Evolutionary conservation across 257 asterid genomes (phyloP), one percentile per base, ranked within the genome.

Genomic region (Agastache rugosa): DNA sequence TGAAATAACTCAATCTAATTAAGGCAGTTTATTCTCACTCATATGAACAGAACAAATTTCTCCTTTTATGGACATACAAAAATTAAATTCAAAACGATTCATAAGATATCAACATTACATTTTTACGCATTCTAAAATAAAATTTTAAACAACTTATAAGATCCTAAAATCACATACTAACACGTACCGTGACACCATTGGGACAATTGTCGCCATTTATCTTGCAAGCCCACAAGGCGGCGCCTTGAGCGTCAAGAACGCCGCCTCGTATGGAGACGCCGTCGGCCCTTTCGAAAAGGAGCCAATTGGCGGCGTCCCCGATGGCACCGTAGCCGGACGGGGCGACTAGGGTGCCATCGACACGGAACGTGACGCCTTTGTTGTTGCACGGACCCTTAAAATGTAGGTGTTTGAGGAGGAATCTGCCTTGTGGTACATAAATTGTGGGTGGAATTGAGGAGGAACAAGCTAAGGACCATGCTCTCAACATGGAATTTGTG

Each of bases 191-290:
- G 0, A 78, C 82, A 6, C 96, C 96, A 5, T 6, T 14, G 3
- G 93, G 89, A 25, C 96, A 90, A 22, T 41, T 78, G 9, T 14
- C 63, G 80, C 85, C 76, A 11, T 83, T 70, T 37, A 44, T 71
- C 78, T 90, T 90, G 79, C 95, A 90, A 14, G 80, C 81, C 96
- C 96, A 90, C 72, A 90, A 72, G 62, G 71, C 48, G 9, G 81
- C 54, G 5, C 96, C 96, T 55, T 34, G 91, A n/a, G 81, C 95
- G 34, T 88, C 88, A 17, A 88, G 90, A 5, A 51, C 62, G 3
- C 96, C 96, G 2, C 93, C 93, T 3, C 15, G 48, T 54, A 88
- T 78, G 0, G 85, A 71, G 16, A 90, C 72, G 8, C 95, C 88
- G 3, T 77, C 78, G 19, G 79, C 88, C 5, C 70, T 22, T 2